These are phyloP conservation scores for Rhododendron mucronatum DNA, from an alignment of 148 eudicot genomes.

Conservation along the genomic window DNA sequence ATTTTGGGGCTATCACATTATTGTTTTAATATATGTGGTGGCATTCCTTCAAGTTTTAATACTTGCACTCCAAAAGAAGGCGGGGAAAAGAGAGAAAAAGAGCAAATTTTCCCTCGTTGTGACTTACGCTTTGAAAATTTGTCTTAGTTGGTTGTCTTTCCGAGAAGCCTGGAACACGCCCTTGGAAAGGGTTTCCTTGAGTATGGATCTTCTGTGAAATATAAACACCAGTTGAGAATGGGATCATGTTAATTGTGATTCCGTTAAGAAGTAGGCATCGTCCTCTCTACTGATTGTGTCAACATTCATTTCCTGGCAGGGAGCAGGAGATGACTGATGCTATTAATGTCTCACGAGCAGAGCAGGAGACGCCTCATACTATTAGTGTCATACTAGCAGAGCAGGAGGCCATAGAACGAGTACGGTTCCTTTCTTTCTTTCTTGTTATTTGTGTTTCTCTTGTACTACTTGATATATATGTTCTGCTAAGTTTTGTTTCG, in stretches of 20 bases:
- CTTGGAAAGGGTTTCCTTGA: neutral
- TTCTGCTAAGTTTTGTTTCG: neutral
- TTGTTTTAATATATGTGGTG: neutral
- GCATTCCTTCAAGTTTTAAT: neutral
- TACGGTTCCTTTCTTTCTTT: no score
- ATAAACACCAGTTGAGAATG: neutral
- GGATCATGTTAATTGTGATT: neutral
- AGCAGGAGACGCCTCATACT: slow-evolving; percentile 41
- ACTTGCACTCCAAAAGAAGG: neutral
- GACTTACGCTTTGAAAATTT: neutral
- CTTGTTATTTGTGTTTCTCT: no score
- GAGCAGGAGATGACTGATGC: slow-evolving; percentile 93
- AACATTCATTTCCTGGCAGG: slow-evolving; percentile 33
- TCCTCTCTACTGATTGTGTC: neutral
- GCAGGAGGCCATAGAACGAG: no score
- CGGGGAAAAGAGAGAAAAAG: neutral
- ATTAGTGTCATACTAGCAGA: no score
- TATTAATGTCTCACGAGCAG: slow-evolving; percentile 81
- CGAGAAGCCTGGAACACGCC: neutral
- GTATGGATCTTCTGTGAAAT: neutral
- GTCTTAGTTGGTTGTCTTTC: neutral
- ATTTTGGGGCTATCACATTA: neutral
- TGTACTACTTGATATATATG: no score
- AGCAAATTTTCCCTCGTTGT: neutral
- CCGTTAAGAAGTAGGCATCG: neutral